phyloP scores from a whole-genome alignment of 208 protist genomes.

The Acanthamoeba royreba region DNA sequence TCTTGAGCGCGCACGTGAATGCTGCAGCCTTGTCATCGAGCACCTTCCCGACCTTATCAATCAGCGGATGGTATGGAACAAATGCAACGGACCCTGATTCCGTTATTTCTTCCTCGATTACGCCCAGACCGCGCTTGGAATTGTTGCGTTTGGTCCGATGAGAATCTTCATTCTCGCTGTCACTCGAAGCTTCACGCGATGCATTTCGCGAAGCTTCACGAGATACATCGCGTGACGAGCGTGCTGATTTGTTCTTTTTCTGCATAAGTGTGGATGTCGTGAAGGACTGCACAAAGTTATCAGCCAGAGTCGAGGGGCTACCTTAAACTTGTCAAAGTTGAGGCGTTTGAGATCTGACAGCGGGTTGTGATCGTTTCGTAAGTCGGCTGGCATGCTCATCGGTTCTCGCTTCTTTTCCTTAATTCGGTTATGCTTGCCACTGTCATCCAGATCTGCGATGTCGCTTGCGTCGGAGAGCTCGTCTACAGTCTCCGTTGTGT shows the following conservation, averaged over 20 bases:
- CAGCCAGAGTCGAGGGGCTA: background rate
- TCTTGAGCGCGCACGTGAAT: background rate
- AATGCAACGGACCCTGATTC: background rate
- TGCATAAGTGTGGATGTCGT: background rate
- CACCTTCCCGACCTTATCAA: constrained; percentile 21
- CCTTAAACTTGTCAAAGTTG: background rate
- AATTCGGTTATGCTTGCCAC: background rate
- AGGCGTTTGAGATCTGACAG: background rate
- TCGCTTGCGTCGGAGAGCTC: background rate
- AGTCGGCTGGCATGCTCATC: background rate
- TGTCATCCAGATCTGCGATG: background rate
- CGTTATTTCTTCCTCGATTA: background rate
- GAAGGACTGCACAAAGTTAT: background rate
- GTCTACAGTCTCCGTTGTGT: background rate
- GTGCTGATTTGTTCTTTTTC: background rate
- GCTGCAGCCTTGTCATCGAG: background rate
- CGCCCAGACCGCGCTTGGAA: background rate
- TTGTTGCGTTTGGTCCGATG: background rate
- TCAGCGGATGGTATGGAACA: constrained; percentile 6
- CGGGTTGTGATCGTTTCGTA: background rate
- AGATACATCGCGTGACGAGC: background rate
- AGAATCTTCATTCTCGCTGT: background rate
- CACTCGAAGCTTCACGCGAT: background rate
- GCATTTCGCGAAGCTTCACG: no score
- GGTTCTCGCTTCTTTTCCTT: background rate